Evolutionary conservation across 2,329 filamentous ascomycete species (phyloP), one percentile per base, ranked within the genome.

Genomic region (Penicillium sp.): DNA sequence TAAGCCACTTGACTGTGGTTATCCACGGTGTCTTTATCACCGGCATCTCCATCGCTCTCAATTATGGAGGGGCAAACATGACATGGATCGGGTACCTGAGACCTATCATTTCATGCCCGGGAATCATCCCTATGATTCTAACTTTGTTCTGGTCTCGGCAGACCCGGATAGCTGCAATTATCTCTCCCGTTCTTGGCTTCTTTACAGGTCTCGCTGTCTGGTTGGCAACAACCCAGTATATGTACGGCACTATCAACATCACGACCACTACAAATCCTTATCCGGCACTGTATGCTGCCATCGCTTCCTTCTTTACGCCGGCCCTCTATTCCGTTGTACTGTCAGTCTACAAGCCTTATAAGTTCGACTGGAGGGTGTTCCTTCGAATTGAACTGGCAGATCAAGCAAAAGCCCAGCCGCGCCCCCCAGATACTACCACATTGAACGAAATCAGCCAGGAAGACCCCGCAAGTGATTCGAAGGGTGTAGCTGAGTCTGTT

Each of bases 41-140:
- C 0, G 78, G 71, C 0, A 73, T 81, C 38, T 75, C 79, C 1
- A 72, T 80, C 37, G 75, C 74, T 35, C 66, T 81, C 7, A 73
- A 80, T 48, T 80, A 80, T 55, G 78, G 74, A 23, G 77, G 78
- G 3, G 78, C 77, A 0, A 77, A 77, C 34, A 79, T 79, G 67
- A 80, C 75, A 38, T 81, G 78, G 72, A 70, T 74, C 15, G 68
- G 68, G 3, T 77, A 77, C 57, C 72, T 77, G 54, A 62, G 72
- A 29, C 74, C 74, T 0, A 73, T 78, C 23, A 65, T 78, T 21
- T 70, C 74, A 5, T 76, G 73, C 41, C 74, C 75, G 4, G 69
- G 77, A 0, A 79, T 80, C 39, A 69, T 80, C 4, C 79, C 79
- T 0, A 64, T 79, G 4, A 73, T 74, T 1, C 61, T 80, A 5